Base-by-base conservation (phyloP, 768 basidiomycete genomes). In the Cystofilobasidium bisporidii region DNA sequence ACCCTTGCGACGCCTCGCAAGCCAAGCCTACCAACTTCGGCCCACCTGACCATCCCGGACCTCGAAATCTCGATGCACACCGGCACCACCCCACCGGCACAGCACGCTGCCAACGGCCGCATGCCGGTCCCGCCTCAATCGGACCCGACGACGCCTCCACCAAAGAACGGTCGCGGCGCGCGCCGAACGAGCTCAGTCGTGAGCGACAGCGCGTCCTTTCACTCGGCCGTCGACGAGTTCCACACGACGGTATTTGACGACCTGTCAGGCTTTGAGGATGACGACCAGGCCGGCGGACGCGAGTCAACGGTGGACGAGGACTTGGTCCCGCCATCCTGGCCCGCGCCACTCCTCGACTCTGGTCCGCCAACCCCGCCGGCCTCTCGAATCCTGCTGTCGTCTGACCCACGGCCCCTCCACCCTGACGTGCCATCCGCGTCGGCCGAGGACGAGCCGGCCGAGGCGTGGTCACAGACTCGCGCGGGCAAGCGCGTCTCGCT, bases 31-130 rank as follows among this genome's bases (percentile, higher is more conserved):
- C 40, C 56, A 1, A 22, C 66, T n/a, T n/a, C n/a, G 28, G 14
- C 60, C 2, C 43, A 45, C 30, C 60, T 47, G 30, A 24, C 24
- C 14, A 38, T 67, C 15, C 66, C 66, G n/a, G 60, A 32, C n/a
- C 55, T 67, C 28, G 66, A 67, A 33, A 43, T 67, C 40, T 40
- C 38, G 36, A 58, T 67, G 43, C 65, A 67, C 59, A 61, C 58
- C 0, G 58, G 45, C 18, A 41, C 55, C 38, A 60, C 53, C 45
- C 60, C 66, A 10, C 60, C 58, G 3, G 33, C 45, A 47, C 11
- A 5, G 5, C 11, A 12, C 10, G 11, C 5, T 18, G 20, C 11
- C 20, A 20, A 20, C 11, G 11, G 45, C 11, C 20, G 11, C 11
- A n/a, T 43, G 30, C 12, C 47, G 32, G n/a, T 18, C 38, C 47